These are phyloP conservation scores for Hyaloscypha finlandica DNA, from an alignment of 495 filamentous ascomycete species.

Conservation along the genomic window DNA sequence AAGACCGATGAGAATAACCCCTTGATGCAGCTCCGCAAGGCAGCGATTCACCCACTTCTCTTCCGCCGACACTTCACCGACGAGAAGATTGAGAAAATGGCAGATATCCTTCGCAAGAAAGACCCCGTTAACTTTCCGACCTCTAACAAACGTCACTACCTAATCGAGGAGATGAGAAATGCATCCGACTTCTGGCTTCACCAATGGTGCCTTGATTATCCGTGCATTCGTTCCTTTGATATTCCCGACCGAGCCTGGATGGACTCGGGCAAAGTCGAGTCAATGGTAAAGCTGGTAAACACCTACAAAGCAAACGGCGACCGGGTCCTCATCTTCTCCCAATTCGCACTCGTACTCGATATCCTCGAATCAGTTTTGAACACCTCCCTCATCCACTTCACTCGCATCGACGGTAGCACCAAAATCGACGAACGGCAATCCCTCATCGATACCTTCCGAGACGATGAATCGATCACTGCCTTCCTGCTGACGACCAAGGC, in stretches of 20 bases:
- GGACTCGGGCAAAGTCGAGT: constrained; percentile 86
- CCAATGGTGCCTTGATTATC: constrained; percentile 67
- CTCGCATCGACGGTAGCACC: constrained; percentile 83
- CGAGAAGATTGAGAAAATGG: constrained; percentile 71
- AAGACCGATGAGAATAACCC: constrained; percentile 62
- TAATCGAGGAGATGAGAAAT: constrained; percentile 69
- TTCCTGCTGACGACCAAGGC: constrained; percentile 93
- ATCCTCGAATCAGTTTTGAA: constrained; percentile 83
- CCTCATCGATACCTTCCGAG: constrained; percentile 82
- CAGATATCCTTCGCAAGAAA: constrained; percentile 70
- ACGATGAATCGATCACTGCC: constrained; percentile 75
- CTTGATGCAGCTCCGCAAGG: constrained; percentile 89
- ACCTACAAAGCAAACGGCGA: constrained; percentile 81
- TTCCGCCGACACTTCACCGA: constrained; percentile 81
- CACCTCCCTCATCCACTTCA: constrained; percentile 69
- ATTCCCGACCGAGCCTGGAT: constrained; percentile 82
- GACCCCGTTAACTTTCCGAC: constrained; percentile 51
- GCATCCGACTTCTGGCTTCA: constrained; percentile 86
- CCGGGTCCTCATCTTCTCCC: constrained; percentile 83
- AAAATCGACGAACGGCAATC: constrained; percentile 80
- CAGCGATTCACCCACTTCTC: constrained; percentile 88
- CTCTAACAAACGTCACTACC: constrained; percentile 51
- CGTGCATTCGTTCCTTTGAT: constrained; percentile 67
- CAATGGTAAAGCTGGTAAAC: constrained; percentile 70
- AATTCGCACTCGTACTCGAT: constrained; percentile 90